These are phyloP conservation scores for Syzygium grande DNA, from an alignment of 345 rosid species.

Conservation along the genomic window DNA sequence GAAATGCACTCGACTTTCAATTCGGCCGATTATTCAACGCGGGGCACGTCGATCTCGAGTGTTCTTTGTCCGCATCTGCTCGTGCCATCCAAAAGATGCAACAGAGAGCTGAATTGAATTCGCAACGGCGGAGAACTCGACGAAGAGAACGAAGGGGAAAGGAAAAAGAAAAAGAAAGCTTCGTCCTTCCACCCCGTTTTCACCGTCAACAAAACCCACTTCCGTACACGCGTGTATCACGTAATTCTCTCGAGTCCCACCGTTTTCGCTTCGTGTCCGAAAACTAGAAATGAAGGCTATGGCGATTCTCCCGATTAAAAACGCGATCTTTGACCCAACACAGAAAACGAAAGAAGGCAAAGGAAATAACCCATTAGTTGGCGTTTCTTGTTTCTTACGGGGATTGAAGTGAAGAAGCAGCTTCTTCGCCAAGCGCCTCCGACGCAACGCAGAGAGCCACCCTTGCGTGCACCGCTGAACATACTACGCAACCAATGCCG, in stretches of 20 bases:
- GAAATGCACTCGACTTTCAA: not conserved
- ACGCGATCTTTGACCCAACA: not conserved
- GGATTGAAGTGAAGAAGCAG: not conserved
- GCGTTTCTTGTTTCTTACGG: not conserved
- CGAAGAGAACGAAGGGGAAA: not conserved
- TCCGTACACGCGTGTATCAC: not conserved
- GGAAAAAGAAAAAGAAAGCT: not conserved
- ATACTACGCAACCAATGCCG: not conserved
- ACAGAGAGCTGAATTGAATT: not conserved
- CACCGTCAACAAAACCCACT: not conserved
- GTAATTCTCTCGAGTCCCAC: not conserved
- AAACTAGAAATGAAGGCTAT: not conserved
- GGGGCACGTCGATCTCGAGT: not conserved
- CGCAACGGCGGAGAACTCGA: not conserved
- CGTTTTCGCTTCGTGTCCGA: not conserved
- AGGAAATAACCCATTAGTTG: not conserved
- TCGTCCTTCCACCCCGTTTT: not conserved
- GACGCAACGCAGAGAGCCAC: not conserved
- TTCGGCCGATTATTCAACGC: not conserved
- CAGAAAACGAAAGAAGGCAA: not conserved
- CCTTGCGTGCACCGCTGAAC: not conserved
- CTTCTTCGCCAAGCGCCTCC: not conserved
- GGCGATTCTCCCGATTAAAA: not conserved
- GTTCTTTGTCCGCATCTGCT: not conserved
- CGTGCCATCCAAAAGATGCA: not conserved